Evolutionary conservation across 352 stramenopile species (phyloP).

Genomic region (Pythium aristosporum): DNA sequence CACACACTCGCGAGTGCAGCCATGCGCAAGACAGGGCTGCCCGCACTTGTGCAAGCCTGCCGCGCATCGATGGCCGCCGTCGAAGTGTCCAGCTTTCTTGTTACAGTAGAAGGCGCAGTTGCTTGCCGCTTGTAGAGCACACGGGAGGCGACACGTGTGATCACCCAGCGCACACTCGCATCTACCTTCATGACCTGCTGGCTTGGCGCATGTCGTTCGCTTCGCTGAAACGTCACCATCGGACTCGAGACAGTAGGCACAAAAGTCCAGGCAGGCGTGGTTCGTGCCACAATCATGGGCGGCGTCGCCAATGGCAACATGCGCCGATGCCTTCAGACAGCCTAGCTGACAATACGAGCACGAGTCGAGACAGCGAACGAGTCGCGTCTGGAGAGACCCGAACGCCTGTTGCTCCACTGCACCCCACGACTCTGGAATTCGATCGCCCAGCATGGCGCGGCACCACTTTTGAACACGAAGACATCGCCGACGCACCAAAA

Average conservation of each 20-base stretch:
- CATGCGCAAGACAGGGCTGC: slow-evolving; percentile 39
- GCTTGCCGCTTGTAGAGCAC: slow-evolving; percentile 36
- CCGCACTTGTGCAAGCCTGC: slow-evolving; percentile 59
- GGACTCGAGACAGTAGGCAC: slow-evolving; percentile 46
- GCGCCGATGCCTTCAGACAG: slow-evolving; percentile 56
- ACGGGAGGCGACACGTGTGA: slow-evolving; percentile 60
- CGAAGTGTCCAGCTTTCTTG: slow-evolving; percentile 41
- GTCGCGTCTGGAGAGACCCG: slow-evolving; percentile 43
- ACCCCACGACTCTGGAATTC: slow-evolving; percentile 50
- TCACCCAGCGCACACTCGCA: slow-evolving; percentile 65
- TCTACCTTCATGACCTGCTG: slow-evolving; percentile 57
- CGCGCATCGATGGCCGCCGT: slow-evolving; percentile 48
- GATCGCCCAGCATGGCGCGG: slow-evolving; percentile 37
- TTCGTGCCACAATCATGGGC: slow-evolving; percentile 53
- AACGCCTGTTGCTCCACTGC: slow-evolving; percentile 46
- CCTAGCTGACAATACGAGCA: slow-evolving; percentile 54
- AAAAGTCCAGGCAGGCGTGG: slow-evolving; percentile 46
- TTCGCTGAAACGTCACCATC: slow-evolving; percentile 23
- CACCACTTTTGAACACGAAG: slow-evolving; percentile 44
- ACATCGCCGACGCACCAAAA: slow-evolving; percentile 56
- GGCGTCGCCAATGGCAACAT: slow-evolving; percentile 21
- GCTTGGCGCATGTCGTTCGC: slow-evolving; percentile 43
- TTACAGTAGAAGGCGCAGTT: slow-evolving; percentile 59
- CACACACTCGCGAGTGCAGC: slow-evolving; percentile 46
- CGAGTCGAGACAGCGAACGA: slow-evolving; percentile 54